A percentile compares a stretch with the other conserved stretches of the same genome.
Conservation (phyloP, 371 early-diverging fungal genomes). For the Rhizomucor pusillus region DNA sequence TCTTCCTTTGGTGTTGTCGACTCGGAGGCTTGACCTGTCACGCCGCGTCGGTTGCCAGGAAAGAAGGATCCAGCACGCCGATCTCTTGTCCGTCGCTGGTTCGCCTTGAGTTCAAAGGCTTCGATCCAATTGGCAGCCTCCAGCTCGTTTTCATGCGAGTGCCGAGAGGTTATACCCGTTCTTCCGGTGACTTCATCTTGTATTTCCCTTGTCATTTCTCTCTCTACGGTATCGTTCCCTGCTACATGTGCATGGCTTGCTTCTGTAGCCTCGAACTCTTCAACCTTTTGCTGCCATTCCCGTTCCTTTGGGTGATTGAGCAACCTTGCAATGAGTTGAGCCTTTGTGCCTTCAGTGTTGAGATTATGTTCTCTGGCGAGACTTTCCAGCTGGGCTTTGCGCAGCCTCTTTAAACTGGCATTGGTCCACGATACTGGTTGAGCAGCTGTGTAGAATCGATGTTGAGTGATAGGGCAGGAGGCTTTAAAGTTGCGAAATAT, state of each 20-base stretch:
- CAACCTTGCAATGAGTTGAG: constrained; percentile 14
- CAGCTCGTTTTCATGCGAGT: background rate
- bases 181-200: background rate
- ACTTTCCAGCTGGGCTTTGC: constrained; percentile 9
- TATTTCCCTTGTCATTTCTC: background rate
- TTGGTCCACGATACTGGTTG: constrained; percentile 6
- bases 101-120: constrained; percentile 19
- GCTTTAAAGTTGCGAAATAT: too few relatives aligned
- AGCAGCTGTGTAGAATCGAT: too few relatives aligned
- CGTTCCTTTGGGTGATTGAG: constrained; percentile 3
- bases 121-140: constrained; percentile 14
- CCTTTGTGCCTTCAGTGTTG: constrained; percentile 9
- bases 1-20: background rate
- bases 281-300: background rate
- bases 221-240: background rate
- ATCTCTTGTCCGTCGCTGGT: constrained; percentile 6
- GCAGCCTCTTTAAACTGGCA: constrained; percentile 10
- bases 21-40: constrained; percentile 4
- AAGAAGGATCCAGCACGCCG: background rate
- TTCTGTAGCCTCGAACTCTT: constrained; percentile 2
- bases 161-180: background rate
- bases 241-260: background rate
- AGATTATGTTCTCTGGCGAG: constrained; percentile 11
- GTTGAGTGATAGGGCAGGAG: too few relatives aligned
- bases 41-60: background rate